Evolutionary conservation across 768 basidiomycete species (phyloP).

Genomic region (Calocybe gangraenosa): DNA sequence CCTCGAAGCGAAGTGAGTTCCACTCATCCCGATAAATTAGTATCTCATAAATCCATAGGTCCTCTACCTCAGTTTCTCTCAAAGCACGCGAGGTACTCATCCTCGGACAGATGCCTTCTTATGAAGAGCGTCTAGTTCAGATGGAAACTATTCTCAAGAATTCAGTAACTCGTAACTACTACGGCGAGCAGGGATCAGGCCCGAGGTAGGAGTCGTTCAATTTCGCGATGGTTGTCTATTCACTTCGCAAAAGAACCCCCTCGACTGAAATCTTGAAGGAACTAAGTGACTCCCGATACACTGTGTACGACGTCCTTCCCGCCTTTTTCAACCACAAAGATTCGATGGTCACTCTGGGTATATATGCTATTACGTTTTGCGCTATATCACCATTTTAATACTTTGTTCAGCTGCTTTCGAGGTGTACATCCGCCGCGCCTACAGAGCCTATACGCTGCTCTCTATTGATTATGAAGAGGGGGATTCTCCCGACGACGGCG

Average conservation of each 20-base stretch:
- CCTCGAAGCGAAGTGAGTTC: slow-evolving; percentile 79
- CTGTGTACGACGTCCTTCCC: slow-evolving; percentile 95
- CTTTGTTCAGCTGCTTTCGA: slow-evolving; percentile 75
- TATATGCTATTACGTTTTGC: slow-evolving; percentile 19
- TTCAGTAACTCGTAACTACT: slow-evolving; percentile 82
- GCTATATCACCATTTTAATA: background rate
- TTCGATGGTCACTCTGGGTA: slow-evolving; percentile 78
- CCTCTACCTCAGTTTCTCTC: slow-evolving; percentile 86
- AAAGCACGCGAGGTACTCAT: slow-evolving; percentile 98
- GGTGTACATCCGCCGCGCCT: slow-evolving; percentile 93
- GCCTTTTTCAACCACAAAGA: slow-evolving; percentile 91
- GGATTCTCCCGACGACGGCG: slow-evolving; percentile 78
- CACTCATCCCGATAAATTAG: background rate
- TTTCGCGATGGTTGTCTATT: slow-evolving; percentile 8
- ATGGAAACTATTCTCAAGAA: slow-evolving; percentile 93
- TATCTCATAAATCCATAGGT: slow-evolving; percentile 37
- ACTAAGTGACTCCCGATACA: slow-evolving; percentile 93
- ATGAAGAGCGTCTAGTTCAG: slow-evolving; percentile 88
- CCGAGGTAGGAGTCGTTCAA: slow-evolving; percentile 43
- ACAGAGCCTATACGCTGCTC: slow-evolving; percentile 87
- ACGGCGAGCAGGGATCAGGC: slow-evolving; percentile 74
- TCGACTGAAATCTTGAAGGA: slow-evolving; percentile 86
- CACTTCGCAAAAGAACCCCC: slow-evolving; percentile 53
- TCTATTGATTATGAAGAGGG: slow-evolving; percentile 96
- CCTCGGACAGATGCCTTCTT: slow-evolving; percentile 93